These are phyloP conservation scores for Cardamine occulta DNA, from an alignment of 345 rosid genomes.

Conservation along the genomic window DNA sequence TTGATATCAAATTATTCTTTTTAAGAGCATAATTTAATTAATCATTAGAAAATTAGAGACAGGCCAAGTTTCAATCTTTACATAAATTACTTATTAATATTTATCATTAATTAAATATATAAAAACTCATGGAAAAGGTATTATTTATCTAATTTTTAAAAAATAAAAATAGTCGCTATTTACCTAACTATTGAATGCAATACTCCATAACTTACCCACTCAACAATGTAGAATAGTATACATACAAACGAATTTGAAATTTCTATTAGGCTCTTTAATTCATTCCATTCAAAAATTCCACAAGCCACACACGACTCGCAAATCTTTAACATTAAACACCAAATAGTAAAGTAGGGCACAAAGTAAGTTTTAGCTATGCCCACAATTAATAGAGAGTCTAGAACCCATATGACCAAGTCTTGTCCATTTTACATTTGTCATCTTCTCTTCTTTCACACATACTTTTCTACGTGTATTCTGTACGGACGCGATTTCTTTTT, in stretches of 20 bases:
- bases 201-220: no score
- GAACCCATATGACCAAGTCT: conserved; percentile 2
- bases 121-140: background rate
- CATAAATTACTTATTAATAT: background rate
- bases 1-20: background rate
- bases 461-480: conserved; percentile 15
- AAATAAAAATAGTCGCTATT: background rate
- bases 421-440: background rate
- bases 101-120: background rate
- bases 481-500: conserved; percentile 32
- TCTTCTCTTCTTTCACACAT: conserved; percentile 28
- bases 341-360: background rate
- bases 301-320: background rate
- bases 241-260: background rate
- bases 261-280: background rate
- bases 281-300: background rate
- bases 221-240: background rate
- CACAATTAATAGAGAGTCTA: conserved; percentile 4
- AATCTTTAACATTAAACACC: background rate
- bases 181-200: no score
- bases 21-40: background rate
- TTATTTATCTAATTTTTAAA: background rate
- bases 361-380: background rate
- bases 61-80: background rate
- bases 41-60: background rate